Conservation (phyloP, 2,329 filamentous ascomycete species). For the Aspergillus ochraceoroseus region DNA sequence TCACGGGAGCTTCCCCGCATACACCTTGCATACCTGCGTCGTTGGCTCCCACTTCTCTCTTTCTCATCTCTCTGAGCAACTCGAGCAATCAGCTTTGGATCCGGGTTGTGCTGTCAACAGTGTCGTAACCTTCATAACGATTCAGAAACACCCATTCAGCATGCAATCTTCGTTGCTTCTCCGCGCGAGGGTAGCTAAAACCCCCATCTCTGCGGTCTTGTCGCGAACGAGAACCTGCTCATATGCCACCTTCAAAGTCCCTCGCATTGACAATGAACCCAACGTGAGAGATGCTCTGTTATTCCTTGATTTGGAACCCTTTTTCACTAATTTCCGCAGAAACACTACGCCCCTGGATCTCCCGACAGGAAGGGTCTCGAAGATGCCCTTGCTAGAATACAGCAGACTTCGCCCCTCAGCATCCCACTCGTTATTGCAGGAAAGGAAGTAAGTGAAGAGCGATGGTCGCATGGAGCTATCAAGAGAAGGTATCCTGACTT, state of each 20-base stretch:
- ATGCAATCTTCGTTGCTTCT: constrained; percentile 31
- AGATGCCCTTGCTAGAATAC: constrained; percentile 65
- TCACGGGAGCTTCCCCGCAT: constrained; percentile 28
- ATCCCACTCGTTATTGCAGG: constrained; percentile 81
- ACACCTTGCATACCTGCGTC: constrained; percentile 8
- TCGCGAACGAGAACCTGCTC: constrained; percentile 44
- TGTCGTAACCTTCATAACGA: too few species aligned
- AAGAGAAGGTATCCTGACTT: constrained; percentile 1
- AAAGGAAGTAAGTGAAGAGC: constrained; percentile 67
- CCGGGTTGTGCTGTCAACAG: constrained; percentile 7
- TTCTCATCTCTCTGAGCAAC: background rate
- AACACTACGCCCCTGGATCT: constrained; percentile 83
- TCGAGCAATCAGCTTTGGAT: background rate
- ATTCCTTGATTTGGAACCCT: background rate
- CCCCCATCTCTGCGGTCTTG: constrained; percentile 20
- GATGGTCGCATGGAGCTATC: too few species aligned
- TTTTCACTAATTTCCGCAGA: constrained; percentile 48
- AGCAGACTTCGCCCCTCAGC: constrained; percentile 65
- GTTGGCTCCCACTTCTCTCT: constrained; percentile 14
- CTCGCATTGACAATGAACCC: constrained; percentile 85
- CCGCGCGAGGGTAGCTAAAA: constrained; percentile 25
- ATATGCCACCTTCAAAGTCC: constrained; percentile 80
- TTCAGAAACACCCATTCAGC: constrained; percentile 10
- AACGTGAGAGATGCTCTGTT: constrained; percentile 60
- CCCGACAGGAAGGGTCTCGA: constrained; percentile 70